Percentiles rank a stretch among this genome's conserved stretches.
These are phyloP conservation scores for Lentinus polychrous DNA, from an alignment of 1,284 basidiomycete genomes.

Conservation along the genomic window DNA sequence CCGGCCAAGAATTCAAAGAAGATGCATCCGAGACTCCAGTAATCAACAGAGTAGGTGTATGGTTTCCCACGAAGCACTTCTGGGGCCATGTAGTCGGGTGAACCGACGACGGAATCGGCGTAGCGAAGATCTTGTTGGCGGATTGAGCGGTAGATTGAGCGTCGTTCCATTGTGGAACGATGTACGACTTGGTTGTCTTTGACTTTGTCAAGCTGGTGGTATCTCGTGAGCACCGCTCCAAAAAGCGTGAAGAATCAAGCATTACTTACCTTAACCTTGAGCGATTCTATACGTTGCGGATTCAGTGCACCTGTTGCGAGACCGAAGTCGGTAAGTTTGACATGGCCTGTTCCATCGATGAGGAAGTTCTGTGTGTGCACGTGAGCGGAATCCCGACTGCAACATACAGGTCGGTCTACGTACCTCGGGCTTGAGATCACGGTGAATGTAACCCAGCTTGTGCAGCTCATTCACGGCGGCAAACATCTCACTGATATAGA, in stretches of 20 bases:
- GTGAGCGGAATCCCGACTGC: not conserved
- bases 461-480: constrained; percentile 86
- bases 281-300: constrained; percentile 90
- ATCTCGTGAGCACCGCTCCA: constrained; percentile 4
- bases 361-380: constrained; percentile 77
- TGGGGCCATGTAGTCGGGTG: constrained; percentile 94
- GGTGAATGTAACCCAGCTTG: constrained; percentile 94
- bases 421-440: constrained; percentile 96
- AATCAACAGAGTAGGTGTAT: constrained; percentile 95
- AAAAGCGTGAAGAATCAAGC: not conserved
- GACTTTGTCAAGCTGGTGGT: constrained; percentile 82
- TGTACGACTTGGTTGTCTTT: constrained; percentile 91
- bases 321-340: constrained; percentile 98
- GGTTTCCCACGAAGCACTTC: constrained; percentile 94
- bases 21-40: constrained; percentile 98
- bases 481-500: constrained; percentile 97
- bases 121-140: constrained; percentile 89
- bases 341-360: constrained; percentile 92
- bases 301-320: constrained; percentile 95
- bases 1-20: constrained; percentile 97
- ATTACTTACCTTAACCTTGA: constrained; percentile 79
- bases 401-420: constrained; percentile 10
- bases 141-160: constrained; percentile 92
- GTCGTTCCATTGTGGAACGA: constrained; percentile 90
- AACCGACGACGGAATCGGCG: constrained; percentile 97